Evolutionary conservation across 768 basidiomycete species (phyloP), one percentile per base, ranked within the genome.

Genomic region (Tephrocybe rancida): DNA sequence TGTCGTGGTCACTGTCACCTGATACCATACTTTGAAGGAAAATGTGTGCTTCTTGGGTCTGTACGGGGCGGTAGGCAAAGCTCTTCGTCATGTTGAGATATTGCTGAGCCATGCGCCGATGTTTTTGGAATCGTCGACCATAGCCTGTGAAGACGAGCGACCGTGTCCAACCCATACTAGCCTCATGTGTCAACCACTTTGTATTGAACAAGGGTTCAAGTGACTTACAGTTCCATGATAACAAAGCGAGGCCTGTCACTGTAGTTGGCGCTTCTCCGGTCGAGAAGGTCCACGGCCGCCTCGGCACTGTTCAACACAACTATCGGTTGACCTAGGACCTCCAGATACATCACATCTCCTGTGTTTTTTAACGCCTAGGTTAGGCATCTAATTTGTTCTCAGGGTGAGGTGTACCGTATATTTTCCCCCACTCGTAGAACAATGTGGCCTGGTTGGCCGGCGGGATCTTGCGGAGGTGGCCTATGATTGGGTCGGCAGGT

Each of bases 201-300:
- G 7, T 3, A 22, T 9, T 22, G 26, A 8, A 41, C 6, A 29
- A 25, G n/a, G 16, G 44, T 22, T 18, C n/a, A 19, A 14, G 16
- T 25, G 16, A 50, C 50, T 10, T 10, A 50, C 54, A 50, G 34
- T 16, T 55, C 37, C 18, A 35, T 44, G 14, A 50, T 16, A 18
- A 43, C 55, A 22, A 67, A 55, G 30, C 26, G 25, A 16, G 70
- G 67, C 18, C 71, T 62, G 43, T 67, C 67, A 22, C 63, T 66
- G 52, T 78, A 80, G 21, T 71, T 74, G 14, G 59, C 41, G 18
- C 70, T 69, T 29, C 74, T 61, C 42, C 69, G 75, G 30, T 79
- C 77, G 16, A 78, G 65, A 16, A 80, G 68, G 9, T 80, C 79
- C 13, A 56, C 57, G 1, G 71, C 73, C 9, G 71, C 66, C 39